Conservation (phyloP, 148 eudicot species). For the Silene conica region DNA sequence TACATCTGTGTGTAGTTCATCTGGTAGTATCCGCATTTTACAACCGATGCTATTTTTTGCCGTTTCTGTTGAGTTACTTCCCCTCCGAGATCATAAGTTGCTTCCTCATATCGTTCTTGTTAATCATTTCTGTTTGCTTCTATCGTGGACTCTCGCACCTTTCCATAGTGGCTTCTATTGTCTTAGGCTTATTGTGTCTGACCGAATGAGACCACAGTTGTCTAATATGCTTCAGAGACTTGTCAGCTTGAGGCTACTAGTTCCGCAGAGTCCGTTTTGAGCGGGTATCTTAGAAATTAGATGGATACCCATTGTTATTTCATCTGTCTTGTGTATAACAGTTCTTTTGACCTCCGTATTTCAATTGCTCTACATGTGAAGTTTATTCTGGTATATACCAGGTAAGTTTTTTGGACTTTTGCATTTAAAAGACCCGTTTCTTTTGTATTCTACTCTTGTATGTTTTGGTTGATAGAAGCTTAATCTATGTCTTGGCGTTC, state of each 20-base stretch:
- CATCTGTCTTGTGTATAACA: background rate
- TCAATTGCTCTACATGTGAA: background rate
- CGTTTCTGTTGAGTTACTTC: background rate
- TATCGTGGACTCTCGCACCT: background rate
- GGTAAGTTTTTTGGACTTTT: background rate
- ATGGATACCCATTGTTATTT: background rate
- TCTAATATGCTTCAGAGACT: background rate
- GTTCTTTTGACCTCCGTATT: background rate
- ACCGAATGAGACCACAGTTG: background rate
- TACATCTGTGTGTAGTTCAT: no score
- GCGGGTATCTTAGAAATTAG: background rate
- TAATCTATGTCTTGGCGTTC: background rate
- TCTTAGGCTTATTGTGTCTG: background rate
- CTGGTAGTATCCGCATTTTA: background rate
- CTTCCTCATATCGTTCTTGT: no score
- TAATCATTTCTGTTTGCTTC: background rate
- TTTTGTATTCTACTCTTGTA: background rate
- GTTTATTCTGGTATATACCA: background rate
- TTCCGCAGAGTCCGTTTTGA: background rate
- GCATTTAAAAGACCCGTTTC: no score
- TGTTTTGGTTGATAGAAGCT: background rate
- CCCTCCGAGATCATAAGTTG: no score
- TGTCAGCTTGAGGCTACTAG: background rate
- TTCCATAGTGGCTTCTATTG: background rate
- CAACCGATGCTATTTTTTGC: background rate